These are phyloP conservation scores for Cytauxzoon felis DNA, from an alignment of 169 alveolate genomes.

Conservation along the genomic window DNA sequence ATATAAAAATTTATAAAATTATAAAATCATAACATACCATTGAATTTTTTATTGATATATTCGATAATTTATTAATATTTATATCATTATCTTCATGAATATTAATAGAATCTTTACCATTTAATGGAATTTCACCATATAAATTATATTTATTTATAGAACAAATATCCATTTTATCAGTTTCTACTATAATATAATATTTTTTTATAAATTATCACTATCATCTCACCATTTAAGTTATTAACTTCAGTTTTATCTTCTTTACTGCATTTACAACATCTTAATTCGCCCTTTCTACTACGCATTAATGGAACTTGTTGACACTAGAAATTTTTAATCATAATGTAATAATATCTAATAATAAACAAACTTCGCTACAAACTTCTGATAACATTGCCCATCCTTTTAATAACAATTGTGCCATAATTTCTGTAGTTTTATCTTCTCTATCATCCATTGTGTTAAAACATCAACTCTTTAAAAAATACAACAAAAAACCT, in stretches of 20 bases:
- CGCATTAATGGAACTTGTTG: slow-evolving; percentile 62
- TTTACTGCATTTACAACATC: slow-evolving; percentile 42
- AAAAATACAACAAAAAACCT: no score
- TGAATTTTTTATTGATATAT: not conserved
- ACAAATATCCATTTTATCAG: not conserved
- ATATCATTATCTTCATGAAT: slow-evolving; percentile 10
- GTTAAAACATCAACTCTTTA: no score
- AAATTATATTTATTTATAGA: not conserved
- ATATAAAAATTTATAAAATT: not conserved
- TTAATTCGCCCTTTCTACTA: slow-evolving; percentile 24
- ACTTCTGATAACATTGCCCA: slow-evolving; percentile 63
- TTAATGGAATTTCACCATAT: slow-evolving; percentile 15
- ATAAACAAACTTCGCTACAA: slow-evolving; percentile 17
- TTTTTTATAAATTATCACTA: not conserved
- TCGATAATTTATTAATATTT: not conserved
- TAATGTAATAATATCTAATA: not conserved
- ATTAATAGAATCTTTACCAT: slow-evolving; percentile 3
- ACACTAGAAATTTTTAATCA: slow-evolving; percentile 26
- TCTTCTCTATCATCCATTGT: no score
- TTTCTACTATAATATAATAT: not conserved
- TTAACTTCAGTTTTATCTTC: slow-evolving; percentile 1
- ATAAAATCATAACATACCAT: not conserved
- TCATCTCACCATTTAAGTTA: not conserved
- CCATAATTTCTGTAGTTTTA: slow-evolving; percentile 43
- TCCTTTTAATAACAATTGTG: slow-evolving; percentile 46